Base-by-base conservation (phyloP, 2,329 filamentous ascomycete species). In the Biscogniauxia sp. region DNA sequence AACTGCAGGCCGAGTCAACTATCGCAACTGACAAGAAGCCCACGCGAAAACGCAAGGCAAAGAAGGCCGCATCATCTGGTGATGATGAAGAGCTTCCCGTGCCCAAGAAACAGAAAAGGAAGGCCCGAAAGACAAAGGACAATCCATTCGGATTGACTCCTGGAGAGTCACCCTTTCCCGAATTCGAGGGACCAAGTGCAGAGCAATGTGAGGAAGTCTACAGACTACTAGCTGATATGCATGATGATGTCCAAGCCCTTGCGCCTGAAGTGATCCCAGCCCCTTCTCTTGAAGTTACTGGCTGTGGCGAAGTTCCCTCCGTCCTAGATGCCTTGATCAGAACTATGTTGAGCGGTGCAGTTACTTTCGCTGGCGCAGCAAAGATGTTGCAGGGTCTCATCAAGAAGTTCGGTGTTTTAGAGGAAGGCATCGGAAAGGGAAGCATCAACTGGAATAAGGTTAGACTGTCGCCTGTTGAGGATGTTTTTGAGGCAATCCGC, bases 361-460 rank as follows among this genome's bases (percentile, higher is more conserved):
- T 82, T 0, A 78, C 77, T 1, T 79, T 79, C 63, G 74, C 70
- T 1, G 80, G 80, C 25, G 88, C 90, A 0, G 86, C 86, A 20
- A 82, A 79, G 50, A 89, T 90, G 5, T 85, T 94, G 63, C 78
- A 77, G 61, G 87, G 86, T 0, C 79, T 95, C 0, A 84, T 88
- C 2, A 70, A 83, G 19, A 82, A 77, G 37, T 93, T 89, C 64
- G 89, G 90, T 0, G 79, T 85, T 19, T 75, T 89, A 3, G 72
- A 86, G 32, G 79, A 83, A 51, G 86, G 89, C 6, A 76, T 88
- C 9, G 89, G 88, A 5, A 86, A 88, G 66, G 88, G 88, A 2
- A 91, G 88, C 58, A 88, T 93, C 7, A 80, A 93, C 70, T 94
- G 90, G 89, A 85, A 92, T 66, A 85, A 84, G 9, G 88, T 93